Conservation (phyloP, 1,284 basidiomycete species). For the Takashimella koratensis region DNA sequence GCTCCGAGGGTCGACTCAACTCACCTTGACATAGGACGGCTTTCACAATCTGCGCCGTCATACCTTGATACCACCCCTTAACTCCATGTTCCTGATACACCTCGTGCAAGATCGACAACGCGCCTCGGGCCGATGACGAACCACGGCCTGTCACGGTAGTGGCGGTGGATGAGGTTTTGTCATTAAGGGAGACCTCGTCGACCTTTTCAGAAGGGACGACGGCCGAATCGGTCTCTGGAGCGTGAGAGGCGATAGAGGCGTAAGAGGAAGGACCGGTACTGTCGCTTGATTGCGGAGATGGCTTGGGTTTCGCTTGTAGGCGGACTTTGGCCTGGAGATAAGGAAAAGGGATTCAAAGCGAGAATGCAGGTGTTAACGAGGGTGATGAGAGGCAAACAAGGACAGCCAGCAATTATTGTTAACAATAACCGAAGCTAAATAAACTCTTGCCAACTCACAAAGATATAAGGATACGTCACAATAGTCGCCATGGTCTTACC, state of each 20-base stretch:
- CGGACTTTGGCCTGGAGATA: slow-evolving; percentile 79
- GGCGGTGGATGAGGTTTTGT: slow-evolving; percentile 2
- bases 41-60: slow-evolving; percentile 59
- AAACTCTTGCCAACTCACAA: slow-evolving; percentile 29
- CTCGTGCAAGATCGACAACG: slow-evolving; percentile 57
- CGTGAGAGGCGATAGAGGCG: slow-evolving; percentile 28
- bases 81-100: slow-evolving; percentile 74
- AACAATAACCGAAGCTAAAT: no score
- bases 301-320: slow-evolving; percentile 66
- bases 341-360: neutral
- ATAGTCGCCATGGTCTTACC: slow-evolving; percentile 96
- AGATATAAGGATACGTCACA: slow-evolving; percentile 58
- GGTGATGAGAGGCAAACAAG: neutral
- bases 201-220: slow-evolving; percentile 13
- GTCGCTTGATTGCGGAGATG: neutral
- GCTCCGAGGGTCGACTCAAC: no score
- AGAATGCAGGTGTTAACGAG: neutral
- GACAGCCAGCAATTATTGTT: neutral
- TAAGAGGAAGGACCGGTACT: slow-evolving; percentile 13
- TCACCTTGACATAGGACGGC: slow-evolving; percentile 57
- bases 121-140: slow-evolving; percentile 22
- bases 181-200: neutral
- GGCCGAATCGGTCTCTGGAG: slow-evolving; percentile 31
- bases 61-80: slow-evolving; percentile 93
- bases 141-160: neutral